Conservation (phyloP, 2,329 filamentous ascomycete genomes). For the Ascochyta koolunga region DNA sequence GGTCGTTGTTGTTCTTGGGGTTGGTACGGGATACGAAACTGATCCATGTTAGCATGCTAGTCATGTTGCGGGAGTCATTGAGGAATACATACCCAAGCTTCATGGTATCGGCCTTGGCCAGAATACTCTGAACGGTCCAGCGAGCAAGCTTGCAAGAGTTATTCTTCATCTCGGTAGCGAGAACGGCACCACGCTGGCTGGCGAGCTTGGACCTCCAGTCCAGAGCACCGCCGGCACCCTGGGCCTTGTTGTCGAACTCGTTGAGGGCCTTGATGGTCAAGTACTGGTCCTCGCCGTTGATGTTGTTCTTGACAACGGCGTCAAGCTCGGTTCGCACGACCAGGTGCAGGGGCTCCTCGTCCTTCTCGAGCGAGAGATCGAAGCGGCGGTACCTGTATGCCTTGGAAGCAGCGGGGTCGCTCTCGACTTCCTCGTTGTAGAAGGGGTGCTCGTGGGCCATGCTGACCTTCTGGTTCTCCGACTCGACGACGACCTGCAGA, state of each 20-base stretch:
- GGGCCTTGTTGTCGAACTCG: conserved; percentile 98
- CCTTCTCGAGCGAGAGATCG: conserved; percentile 87
- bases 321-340: conserved; percentile 95
- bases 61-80: not conserved
- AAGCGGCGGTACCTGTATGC: conserved; percentile 98
- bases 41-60: conserved; percentile 15
- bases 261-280: conserved; percentile 95
- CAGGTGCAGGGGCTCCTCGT: conserved; percentile 91
- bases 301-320: conserved; percentile 92
- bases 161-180: conserved; percentile 99
- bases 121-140: conserved; percentile 96
- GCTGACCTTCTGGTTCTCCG: conserved; percentile 75
- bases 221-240: conserved; percentile 89
- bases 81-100: conserved; percentile 79
- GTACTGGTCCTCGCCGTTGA: conserved; percentile 88
- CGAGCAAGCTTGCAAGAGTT: conserved; percentile 98
- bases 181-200: conserved; percentile 92
- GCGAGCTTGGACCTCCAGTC: conserved; percentile 97
- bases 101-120: conserved; percentile 97
- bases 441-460: conserved; percentile 94
- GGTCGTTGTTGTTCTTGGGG: conserved; percentile 89
- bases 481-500: conserved; percentile 91
- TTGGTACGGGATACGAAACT: conserved; percentile 95
- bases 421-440: conserved; percentile 93
- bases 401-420: conserved; percentile 92